Percentiles rank a stretch among this genome's conserved stretches.
phyloP scores from a whole-genome alignment of 2,329 filamentous ascomycete genomes.

The Paecilomyces niveus region DNA sequence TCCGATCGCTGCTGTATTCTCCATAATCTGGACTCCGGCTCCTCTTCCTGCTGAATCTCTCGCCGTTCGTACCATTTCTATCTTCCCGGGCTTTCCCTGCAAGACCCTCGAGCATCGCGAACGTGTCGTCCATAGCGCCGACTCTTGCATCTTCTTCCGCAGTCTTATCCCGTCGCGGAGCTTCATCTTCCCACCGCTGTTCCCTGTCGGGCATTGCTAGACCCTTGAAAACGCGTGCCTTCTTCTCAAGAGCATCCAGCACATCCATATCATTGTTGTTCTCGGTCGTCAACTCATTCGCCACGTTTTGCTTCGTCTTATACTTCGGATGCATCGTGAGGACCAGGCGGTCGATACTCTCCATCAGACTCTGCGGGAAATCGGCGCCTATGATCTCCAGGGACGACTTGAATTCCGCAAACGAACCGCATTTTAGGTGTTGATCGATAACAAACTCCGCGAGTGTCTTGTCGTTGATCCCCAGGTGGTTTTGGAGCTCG shows the following conservation, averaged over 20 bases:
- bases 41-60: slow-evolving; percentile 42
- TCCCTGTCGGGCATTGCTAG: slow-evolving; percentile 78
- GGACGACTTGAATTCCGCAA: slow-evolving; percentile 67
- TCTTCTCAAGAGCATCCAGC: slow-evolving; percentile 53
- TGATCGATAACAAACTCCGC: slow-evolving; percentile 95
- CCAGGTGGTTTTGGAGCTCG: slow-evolving; percentile 89
- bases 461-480: slow-evolving; percentile 86
- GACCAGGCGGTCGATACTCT: slow-evolving; percentile 85
- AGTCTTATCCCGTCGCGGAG: slow-evolving; percentile 26
- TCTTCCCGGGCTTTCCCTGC: slow-evolving; percentile 55
- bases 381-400: slow-evolving; percentile 71
- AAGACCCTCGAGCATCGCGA: slow-evolving; percentile 82
- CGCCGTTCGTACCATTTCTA: slow-evolving; percentile 29
- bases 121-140: slow-evolving; percentile 82
- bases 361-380: slow-evolving; percentile 77
- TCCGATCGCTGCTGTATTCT: slow-evolving; percentile 42
- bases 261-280: slow-evolving; percentile 38
- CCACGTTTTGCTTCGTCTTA: slow-evolving; percentile 48
- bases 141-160: slow-evolving; percentile 36
- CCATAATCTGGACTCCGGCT: slow-evolving; percentile 46
- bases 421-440: slow-evolving; percentile 64
- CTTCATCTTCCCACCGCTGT: slow-evolving; percentile 47
- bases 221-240: slow-evolving; percentile 83
- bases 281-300: slow-evolving; percentile 27
- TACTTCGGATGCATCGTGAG: slow-evolving; percentile 86